Percentiles rank a stretch among this genome's conserved stretches.
Evolutionary conservation across 306 rosid genomes (phyloP).

Genomic region (Pterocarpus macrocarpus): DNA sequence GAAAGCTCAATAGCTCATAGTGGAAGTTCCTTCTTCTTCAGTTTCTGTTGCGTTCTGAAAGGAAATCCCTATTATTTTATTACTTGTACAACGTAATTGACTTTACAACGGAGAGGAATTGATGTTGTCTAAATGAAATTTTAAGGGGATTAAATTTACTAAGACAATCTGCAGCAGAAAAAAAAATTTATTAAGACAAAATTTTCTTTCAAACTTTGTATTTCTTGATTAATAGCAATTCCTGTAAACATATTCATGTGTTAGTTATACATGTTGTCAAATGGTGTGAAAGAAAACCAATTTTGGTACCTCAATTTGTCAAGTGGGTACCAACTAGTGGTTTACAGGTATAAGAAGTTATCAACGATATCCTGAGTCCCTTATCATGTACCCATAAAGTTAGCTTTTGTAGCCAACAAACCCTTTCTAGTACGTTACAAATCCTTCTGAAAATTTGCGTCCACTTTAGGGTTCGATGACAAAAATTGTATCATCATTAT

Average conservation of each 20-base stretch:
- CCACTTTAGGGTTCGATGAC: background rate
- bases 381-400: constrained; percentile 37
- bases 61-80: constrained; percentile 8
- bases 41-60: background rate
- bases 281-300: constrained; percentile 9
- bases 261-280: constrained; percentile 14
- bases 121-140: too few species aligned
- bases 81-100: background rate
- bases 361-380: constrained; percentile 14
- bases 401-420: constrained; percentile 15
- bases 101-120: background rate
- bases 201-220: background rate
- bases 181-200: too few species aligned
- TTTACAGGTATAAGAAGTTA: constrained; percentile 42
- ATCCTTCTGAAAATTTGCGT: background rate
- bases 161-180: background rate
- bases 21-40: background rate
- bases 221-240: background rate
- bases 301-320: background rate
- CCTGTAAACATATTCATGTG: background rate
- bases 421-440: background rate
- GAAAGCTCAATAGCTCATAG: background rate
- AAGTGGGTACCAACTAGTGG: constrained; percentile 28
- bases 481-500: background rate
- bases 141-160: background rate